Percentiles rank a stretch among this genome's conserved stretches.
Evolutionary conservation across 2,329 filamentous ascomycete species (phyloP).

Genomic region (Beauveria brongniartii): DNA sequence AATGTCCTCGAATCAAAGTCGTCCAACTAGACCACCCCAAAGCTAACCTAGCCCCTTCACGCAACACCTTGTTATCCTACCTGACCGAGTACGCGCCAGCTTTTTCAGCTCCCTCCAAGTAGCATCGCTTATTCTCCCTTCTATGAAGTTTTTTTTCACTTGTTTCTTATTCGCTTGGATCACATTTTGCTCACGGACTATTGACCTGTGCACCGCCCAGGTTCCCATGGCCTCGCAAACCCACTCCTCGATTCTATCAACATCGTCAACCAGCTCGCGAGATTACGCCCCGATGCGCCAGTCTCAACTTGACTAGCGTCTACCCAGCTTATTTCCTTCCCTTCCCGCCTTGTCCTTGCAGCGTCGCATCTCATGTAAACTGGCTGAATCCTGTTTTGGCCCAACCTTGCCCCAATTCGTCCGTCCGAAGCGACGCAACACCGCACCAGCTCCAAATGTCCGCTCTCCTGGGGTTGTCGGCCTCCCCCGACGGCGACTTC

Average conservation of each 20-base stretch:
- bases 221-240: no score
- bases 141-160: no score
- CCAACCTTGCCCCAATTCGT: background rate
- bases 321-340: background rate
- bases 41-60: no score
- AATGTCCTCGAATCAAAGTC: no score
- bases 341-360: background rate
- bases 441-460: background rate
- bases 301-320: background rate
- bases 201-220: background rate
- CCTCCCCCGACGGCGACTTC: background rate
- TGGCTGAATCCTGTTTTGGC: background rate
- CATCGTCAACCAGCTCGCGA: background rate
- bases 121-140: background rate
- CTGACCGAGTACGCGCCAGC: background rate
- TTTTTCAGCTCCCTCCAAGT: background rate
- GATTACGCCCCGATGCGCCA: background rate
- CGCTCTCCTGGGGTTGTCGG: background rate
- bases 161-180: background rate
- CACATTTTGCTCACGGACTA: background rate
- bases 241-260: no score
- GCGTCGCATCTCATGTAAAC: conserved; percentile 4
- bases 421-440: background rate
- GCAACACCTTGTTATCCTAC: no score
- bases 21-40: background rate